A percentile compares a stretch with the other conserved stretches of the same genome.
Evolutionary conservation across 495 filamentous ascomycete species (phyloP).

Genomic region (Jackrogersella multiformis): DNA sequence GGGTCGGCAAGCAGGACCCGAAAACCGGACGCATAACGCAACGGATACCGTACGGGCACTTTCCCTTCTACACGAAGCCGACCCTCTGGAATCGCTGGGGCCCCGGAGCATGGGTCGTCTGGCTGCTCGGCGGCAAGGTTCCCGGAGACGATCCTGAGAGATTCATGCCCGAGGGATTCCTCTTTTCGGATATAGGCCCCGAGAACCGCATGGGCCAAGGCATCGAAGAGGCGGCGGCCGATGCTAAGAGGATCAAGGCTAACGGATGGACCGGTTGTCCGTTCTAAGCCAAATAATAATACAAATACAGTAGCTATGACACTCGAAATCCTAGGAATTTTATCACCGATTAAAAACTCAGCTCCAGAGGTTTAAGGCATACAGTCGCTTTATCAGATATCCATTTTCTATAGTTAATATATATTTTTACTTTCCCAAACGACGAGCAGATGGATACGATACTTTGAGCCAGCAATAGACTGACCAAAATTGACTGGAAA

Average conservation of each 20-base stretch:
- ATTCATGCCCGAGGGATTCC: constrained; percentile 68
- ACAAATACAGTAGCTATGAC: too few relatives aligned
- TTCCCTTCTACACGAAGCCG: constrained; percentile 70
- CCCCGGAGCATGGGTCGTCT: constrained; percentile 60
- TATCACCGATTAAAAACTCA: too few relatives aligned
- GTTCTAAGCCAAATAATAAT: constrained; percentile 21
- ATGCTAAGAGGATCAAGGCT: constrained; percentile 31
- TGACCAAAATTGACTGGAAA: too few relatives aligned
- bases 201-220: constrained; percentile 66
- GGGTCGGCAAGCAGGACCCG: constrained; percentile 56
- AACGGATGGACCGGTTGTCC: constrained; percentile 34
- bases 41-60: constrained; percentile 56
- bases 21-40: constrained; percentile 53
- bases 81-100: constrained; percentile 71
- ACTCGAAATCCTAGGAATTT: too few relatives aligned
- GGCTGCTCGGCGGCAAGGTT: constrained; percentile 64
- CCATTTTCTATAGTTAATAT: too few relatives aligned
- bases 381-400: too few relatives aligned
- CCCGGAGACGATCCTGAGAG: constrained; percentile 67
- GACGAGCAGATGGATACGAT: too few relatives aligned
- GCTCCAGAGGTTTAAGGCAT: too few relatives aligned
- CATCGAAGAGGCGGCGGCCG: constrained; percentile 53
- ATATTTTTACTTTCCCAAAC: too few relatives aligned
- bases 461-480: too few relatives aligned
- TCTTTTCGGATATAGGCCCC: constrained; percentile 67